Evolutionary conservation across 768 basidiomycete species (phyloP), one percentile per base, ranked within the genome.

Genomic region (Calocera cornea): DNA sequence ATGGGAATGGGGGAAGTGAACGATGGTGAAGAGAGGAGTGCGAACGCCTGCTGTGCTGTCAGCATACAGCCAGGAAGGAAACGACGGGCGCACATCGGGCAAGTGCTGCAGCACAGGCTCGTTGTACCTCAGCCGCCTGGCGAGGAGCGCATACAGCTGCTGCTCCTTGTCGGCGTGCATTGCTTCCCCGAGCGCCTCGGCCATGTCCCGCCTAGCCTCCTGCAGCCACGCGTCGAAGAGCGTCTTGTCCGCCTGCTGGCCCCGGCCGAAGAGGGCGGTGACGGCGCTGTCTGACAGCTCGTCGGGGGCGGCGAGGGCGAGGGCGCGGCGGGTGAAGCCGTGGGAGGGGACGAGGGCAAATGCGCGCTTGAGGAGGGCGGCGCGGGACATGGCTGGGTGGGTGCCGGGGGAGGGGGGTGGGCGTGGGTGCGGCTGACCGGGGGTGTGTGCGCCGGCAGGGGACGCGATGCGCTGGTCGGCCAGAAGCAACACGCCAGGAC

Each of bases 161-260:
- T 49, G 22, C 31, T 60, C 31, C 24, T 60, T 27, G 7, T 27
- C 54, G 24, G 7, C 3, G 34, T 65, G 8, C 33, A n/a, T 40
- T 19, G 0, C 27, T 33, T 60, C 38, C 17, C 36, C 17, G 7
- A n/a, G 38, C 29, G n/a, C 33, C 38, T 27, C 31, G 16, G 64
- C 24, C 80, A 92, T 91, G 41, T 80, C 76, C 19, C 71, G 70
- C 16, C 85, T 73, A 0, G 87, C 90, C 68, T 86, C 83, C 22
- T 86, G 82, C 38, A 92, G 73, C 90, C 90, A 93, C 0, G 86
- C 87, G n/a, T 79, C 75, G 47, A 91, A 81, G 33, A 93, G 79
- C 2, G 82, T 83, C 66, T 81, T 80, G 16, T 86, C 79, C 1
- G 90, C 88, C 34, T 83, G 75, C 67, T 88, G 84, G 27, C 87